phyloP scores from a whole-genome alignment of 495 filamentous ascomycete genomes.

The Clohesyomyces aquaticus region DNA sequence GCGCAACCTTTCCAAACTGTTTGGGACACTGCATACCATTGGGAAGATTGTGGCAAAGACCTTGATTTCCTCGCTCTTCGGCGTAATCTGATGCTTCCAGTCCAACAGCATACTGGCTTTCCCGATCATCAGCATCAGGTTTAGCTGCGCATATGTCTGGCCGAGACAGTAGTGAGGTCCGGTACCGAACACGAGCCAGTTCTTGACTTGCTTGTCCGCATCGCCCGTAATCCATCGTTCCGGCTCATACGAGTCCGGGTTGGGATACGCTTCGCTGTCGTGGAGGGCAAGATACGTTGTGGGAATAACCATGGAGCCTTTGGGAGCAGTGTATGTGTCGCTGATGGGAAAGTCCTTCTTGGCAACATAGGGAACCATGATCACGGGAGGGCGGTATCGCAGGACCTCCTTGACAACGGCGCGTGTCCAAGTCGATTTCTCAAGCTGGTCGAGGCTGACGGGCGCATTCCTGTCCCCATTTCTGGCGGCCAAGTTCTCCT shows the following conservation, averaged over 20 bases:
- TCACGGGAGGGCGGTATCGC: conserved; percentile 92
- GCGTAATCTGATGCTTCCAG: conserved; percentile 86
- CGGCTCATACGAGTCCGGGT: conserved; percentile 86
- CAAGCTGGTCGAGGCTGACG: conserved; percentile 80
- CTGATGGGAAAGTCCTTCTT: conserved; percentile 97
- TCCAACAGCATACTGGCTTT: conserved; percentile 90
- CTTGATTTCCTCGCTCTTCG: conserved; percentile 87
- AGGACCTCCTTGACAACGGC: conserved; percentile 92
- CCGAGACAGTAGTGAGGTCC: conserved; percentile 97
- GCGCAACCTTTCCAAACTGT: background rate
- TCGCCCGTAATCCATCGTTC: conserved; percentile 91
- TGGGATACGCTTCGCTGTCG: conserved; percentile 88
- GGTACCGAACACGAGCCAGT: conserved; percentile 95
- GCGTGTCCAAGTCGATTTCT: conserved; percentile 86
- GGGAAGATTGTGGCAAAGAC: conserved; percentile 99
- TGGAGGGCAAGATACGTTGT: conserved; percentile 88
- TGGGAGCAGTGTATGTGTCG: conserved; percentile 83
- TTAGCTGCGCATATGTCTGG: conserved; percentile 88
- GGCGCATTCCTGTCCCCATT: conserved; percentile 73
- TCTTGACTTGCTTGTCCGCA: conserved; percentile 91
- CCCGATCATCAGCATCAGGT: conserved; percentile 88
- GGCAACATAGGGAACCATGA: conserved; percentile 95
- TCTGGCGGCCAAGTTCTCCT: conserved; percentile 81
- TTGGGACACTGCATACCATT: conserved; percentile 63
- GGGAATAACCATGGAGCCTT: conserved; percentile 93